Evolutionary conservation across 1,139 yeast species (phyloP).

Genomic region (Kazachstania sp.): DNA sequence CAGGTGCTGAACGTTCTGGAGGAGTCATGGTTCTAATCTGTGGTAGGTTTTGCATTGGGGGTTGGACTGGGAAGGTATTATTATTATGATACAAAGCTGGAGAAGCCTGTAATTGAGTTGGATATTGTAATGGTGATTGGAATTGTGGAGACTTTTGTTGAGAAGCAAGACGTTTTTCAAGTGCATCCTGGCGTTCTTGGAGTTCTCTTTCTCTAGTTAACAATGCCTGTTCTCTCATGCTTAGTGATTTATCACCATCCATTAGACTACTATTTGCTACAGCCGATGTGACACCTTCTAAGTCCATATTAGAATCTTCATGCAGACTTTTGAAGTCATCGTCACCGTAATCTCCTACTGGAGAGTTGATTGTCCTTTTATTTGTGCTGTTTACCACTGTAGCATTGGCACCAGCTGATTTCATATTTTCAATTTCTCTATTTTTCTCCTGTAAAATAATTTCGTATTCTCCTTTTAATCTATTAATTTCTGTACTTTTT

Average conservation of each 20-base stretch:
- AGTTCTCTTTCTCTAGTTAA: conserved; percentile 38
- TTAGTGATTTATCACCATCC: conserved; percentile 11
- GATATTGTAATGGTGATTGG: conserved; percentile 3
- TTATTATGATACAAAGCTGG: conserved; percentile 4
- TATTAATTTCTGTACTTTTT: conserved; percentile 1
- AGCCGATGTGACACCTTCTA: background rate
- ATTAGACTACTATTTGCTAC: conserved; percentile 2
- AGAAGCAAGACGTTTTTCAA: conserved; percentile 24
- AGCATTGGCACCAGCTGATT: background rate
- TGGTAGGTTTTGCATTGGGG: conserved; percentile 4
- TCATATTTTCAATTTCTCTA: conserved; percentile 15
- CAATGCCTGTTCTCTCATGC: conserved; percentile 34
- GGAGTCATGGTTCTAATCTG: conserved; percentile 2
- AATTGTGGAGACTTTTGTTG: conserved; percentile 5
- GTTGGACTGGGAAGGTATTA: conserved; percentile 2
- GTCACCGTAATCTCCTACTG: background rate
- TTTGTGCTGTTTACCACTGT: background rate
- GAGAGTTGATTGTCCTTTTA: background rate
- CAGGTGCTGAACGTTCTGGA: background rate
- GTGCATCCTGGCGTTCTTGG: conserved; percentile 33
- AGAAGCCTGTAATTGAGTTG: conserved; percentile 2
- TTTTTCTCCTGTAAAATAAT: conserved; percentile 13
- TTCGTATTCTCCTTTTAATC: conserved; percentile 10
- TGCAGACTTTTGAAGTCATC: background rate
- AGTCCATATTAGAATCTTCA: background rate